These are phyloP conservation scores for Physaria fendleri DNA, from an alignment of 345 rosid genomes.

Conservation along the genomic window DNA sequence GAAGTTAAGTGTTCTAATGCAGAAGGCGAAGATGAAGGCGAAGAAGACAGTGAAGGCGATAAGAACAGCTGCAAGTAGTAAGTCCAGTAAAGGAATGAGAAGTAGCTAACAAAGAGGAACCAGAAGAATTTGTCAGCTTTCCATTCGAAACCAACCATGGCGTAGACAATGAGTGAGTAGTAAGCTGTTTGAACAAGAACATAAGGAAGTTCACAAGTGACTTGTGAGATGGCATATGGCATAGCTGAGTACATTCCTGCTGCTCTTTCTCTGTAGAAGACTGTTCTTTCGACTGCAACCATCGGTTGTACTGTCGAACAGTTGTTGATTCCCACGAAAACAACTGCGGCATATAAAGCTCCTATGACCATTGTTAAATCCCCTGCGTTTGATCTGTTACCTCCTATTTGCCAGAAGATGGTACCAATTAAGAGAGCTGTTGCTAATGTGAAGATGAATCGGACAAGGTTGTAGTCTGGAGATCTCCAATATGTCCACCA, in stretches of 20 bases:
- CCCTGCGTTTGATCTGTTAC: constrained; percentile 30
- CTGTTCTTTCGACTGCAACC: constrained; percentile 59
- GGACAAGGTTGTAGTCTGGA: constrained; percentile 55
- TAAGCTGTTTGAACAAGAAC: constrained; percentile 53
- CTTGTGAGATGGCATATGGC: constrained; percentile 41
- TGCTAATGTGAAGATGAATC: constrained; percentile 41
- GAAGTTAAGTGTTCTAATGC: constrained; percentile 76
- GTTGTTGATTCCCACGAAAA: constrained; percentile 59
- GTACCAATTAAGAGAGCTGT: constrained; percentile 49
- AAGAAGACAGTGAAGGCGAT: constrained; percentile 53
- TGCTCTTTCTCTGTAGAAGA: constrained; percentile 63
- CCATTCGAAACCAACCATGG: constrained; percentile 75
- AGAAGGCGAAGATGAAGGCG: constrained; percentile 61
- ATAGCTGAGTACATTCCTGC: constrained; percentile 30
- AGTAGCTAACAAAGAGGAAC: constrained; percentile 70
- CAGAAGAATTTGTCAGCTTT: constrained; percentile 59
- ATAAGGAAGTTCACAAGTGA: constrained; percentile 57
- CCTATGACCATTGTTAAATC: constrained; percentile 58
- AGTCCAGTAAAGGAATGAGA: constrained; percentile 83
- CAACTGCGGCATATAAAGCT: constrained; percentile 48
- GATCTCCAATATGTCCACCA: constrained; percentile 74
- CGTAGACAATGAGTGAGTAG: constrained; percentile 60
- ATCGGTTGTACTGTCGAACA: constrained; percentile 60
- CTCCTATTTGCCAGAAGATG: constrained; percentile 52
- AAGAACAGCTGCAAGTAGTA: constrained; percentile 72